A percentile compares a stretch with the other conserved stretches of the same genome.
Evolutionary conservation across 2,329 filamentous ascomycete genomes (phyloP).

Genomic region (Scytalidium lignicola): DNA sequence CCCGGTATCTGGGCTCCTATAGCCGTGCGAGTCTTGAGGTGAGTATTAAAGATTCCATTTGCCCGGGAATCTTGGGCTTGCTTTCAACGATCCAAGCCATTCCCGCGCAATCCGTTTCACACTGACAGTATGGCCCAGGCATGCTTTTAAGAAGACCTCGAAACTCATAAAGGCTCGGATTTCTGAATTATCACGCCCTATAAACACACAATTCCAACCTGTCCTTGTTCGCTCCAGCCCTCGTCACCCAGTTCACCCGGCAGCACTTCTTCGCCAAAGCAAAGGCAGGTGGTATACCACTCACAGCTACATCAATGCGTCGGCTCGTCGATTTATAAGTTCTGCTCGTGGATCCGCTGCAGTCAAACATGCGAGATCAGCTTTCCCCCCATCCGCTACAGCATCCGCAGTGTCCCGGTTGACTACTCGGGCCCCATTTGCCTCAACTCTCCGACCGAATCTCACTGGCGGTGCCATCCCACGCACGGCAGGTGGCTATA

Average conservation of each 20-base stretch:
- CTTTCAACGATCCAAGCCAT: no score
- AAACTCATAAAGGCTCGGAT: constrained; percentile 39
- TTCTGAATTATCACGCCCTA: constrained; percentile 34
- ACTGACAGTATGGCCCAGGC: constrained; percentile 26
- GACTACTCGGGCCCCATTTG: constrained; percentile 77
- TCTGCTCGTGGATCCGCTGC: constrained; percentile 23
- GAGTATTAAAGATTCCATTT: constrained; percentile 7
- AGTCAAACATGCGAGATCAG: constrained; percentile 42
- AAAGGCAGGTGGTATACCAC: constrained; percentile 62
- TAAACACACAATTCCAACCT: constrained; percentile 49
- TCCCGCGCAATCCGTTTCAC: no score
- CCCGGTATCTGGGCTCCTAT: constrained; percentile 26
- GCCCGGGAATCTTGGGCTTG: no score
- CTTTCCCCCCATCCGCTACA: constrained; percentile 51
- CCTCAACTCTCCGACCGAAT: constrained; percentile 83
- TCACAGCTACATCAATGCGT: constrained; percentile 45
- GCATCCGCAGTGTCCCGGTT: constrained; percentile 54
- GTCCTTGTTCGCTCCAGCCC: constrained; percentile 51
- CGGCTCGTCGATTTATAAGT: constrained; percentile 34
- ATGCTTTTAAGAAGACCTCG: constrained; percentile 41
- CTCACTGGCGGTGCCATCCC: constrained; percentile 82
- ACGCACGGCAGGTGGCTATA: constrained; percentile 86
- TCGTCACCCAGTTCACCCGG: constrained; percentile 50
- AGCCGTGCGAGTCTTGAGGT: constrained; percentile 26
- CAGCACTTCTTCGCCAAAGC: constrained; percentile 57